Evolutionary conservation across 176 grass and related monocot species (phyloP).

Genomic region (Poa annua): DNA sequence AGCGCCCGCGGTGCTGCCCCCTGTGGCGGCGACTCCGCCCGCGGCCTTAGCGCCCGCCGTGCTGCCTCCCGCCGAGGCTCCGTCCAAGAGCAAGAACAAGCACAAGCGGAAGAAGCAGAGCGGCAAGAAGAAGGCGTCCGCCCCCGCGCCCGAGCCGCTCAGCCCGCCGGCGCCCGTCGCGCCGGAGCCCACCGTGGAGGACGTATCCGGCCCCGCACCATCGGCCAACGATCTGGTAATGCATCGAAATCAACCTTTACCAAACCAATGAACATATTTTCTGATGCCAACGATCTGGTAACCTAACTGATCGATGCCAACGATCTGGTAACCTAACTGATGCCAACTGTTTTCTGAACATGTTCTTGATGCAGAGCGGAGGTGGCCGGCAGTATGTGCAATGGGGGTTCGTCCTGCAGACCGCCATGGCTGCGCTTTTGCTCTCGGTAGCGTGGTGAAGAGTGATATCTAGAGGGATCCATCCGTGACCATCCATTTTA

Average conservation of each 20-base stretch:
- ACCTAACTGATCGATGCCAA: not conserved
- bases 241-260: not conserved
- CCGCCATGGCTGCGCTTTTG: conserved; percentile 41
- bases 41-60: conserved; percentile 42
- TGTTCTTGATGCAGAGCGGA: conserved; percentile 31
- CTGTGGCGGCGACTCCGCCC: conserved; percentile 39
- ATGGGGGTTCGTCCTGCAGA: conserved; percentile 40
- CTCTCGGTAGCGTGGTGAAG: conserved; percentile 47
- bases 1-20: conserved; percentile 36
- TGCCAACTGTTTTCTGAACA: not conserved
- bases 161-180: conserved; percentile 77
- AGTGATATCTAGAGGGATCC: not conserved
- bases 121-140: conserved; percentile 68
- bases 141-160: conserved; percentile 53
- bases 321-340: not conserved
- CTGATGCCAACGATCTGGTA: too few relatives aligned
- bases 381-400: conserved; percentile 6
- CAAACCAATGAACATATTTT: not conserved
- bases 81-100: conserved; percentile 67
- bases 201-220: conserved; percentile 61
- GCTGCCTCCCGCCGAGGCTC: conserved; percentile 56
- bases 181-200: conserved; percentile 55
- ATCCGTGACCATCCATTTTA: not conserved
- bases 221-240: conserved; percentile 72
- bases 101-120: conserved; percentile 65